Conservation (phyloP, 768 basidiomycete genomes). For the Phaffia tasmanica region DNA sequence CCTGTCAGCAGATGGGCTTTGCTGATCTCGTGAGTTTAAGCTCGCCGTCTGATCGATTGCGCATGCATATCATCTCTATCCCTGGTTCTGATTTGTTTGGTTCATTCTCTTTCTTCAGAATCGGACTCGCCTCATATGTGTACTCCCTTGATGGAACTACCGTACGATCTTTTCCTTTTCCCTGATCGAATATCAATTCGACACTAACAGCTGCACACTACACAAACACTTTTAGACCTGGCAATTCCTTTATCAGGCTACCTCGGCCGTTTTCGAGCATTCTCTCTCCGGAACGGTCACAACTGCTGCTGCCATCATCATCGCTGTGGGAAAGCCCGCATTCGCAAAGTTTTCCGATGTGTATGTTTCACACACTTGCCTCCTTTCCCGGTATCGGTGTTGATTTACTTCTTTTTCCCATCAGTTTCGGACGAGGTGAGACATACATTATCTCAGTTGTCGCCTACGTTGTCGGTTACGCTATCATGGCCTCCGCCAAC, state of each 20-base stretch:
- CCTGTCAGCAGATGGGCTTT: too few relatives aligned
- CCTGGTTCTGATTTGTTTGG: neutral
- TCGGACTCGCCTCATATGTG: slow-evolving; percentile 1
- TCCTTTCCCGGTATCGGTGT: neutral
- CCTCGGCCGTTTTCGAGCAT: slow-evolving; percentile 33
- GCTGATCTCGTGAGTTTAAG: too few relatives aligned
- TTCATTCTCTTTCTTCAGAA: neutral
- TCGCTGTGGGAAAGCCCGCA: slow-evolving; percentile 52
- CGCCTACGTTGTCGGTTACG: slow-evolving; percentile 47
- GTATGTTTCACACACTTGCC: neutral
- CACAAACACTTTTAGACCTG: slow-evolving; percentile 49
- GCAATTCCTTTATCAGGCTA: slow-evolving; percentile 52
- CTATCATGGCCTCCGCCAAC: slow-evolving; percentile 32
- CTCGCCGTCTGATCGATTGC: too few relatives aligned
- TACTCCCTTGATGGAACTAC: slow-evolving; percentile 7
- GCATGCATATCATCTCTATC: neutral
- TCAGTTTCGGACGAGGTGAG: slow-evolving; percentile 49
- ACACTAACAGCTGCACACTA: neutral
- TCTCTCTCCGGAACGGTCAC: slow-evolving; percentile 14
- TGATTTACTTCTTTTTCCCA: neutral
- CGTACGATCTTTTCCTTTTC: neutral
- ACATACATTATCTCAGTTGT: slow-evolving; percentile 51
- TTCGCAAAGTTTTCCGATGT: slow-evolving; percentile 66
- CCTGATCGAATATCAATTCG: neutral
- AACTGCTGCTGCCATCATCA: slow-evolving; percentile 11